phyloP scores from a whole-genome alignment of 148 eudicot genomes.

The Persicaria tinctoria region DNA sequence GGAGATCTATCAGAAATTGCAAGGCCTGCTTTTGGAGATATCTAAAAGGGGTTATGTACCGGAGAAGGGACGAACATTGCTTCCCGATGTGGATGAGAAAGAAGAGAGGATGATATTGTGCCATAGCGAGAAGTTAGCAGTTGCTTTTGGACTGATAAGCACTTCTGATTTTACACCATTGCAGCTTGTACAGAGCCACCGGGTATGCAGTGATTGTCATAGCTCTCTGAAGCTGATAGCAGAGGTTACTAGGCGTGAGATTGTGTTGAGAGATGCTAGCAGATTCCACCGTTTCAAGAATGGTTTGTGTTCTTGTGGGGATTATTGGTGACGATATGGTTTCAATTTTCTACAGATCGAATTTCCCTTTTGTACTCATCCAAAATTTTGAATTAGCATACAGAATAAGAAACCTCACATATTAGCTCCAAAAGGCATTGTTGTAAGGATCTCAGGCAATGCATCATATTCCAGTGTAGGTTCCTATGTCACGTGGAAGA shows the following conservation, averaged over 20 bases:
- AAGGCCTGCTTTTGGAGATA: slow-evolving; percentile 42
- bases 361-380: neutral
- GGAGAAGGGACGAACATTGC: slow-evolving; percentile 30
- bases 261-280: slow-evolving; percentile 63
- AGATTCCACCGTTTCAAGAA: slow-evolving; percentile 60
- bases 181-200: slow-evolving; percentile 73
- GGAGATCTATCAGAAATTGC: slow-evolving; percentile 47
- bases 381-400: too few species aligned
- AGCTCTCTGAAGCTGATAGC: slow-evolving; percentile 47
- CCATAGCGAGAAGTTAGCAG: slow-evolving; percentile 78
- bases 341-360: neutral
- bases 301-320: slow-evolving; percentile 79
- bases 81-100: slow-evolving; percentile 77
- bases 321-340: slow-evolving; percentile 55
- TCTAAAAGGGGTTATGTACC: slow-evolving; percentile 53
- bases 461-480: too few species aligned
- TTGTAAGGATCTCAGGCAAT: too few species aligned
- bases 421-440: too few species aligned
- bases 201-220: slow-evolving; percentile 71
- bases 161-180: slow-evolving; percentile 36
- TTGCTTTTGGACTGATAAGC: slow-evolving; percentile 60
- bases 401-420: too few species aligned
- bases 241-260: slow-evolving; percentile 36
- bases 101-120: slow-evolving; percentile 41
- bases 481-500: too few species aligned